These are phyloP conservation scores for Cryptosporidium viatorum DNA, from an alignment of 169 alveolate genomes.

Conservation along the genomic window DNA sequence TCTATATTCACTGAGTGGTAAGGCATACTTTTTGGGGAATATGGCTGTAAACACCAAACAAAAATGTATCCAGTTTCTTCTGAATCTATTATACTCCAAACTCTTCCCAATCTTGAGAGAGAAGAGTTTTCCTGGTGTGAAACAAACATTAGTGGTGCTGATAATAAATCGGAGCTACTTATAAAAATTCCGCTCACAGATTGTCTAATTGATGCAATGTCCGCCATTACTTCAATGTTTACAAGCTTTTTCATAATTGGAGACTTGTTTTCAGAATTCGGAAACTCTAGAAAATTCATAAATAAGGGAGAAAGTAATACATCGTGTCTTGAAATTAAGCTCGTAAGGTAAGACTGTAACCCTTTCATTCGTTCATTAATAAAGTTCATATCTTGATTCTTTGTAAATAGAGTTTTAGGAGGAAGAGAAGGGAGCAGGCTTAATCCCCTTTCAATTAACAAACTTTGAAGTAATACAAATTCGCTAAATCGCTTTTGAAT, in stretches of 20 bases:
- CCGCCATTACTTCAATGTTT: constrained; percentile 30
- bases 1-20: neutral
- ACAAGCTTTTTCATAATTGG: neutral
- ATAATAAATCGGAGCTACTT: neutral
- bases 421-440: constrained; percentile 59
- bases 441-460: constrained; percentile 45
- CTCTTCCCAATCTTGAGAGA: constrained; percentile 63
- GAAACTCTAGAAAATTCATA: constrained; percentile 41
- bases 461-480: constrained; percentile 38
- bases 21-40: neutral
- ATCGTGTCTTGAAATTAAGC: constrained; percentile 24
- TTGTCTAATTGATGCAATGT: constrained; percentile 25
- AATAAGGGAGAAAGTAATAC: constrained; percentile 39
- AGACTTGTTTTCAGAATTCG: neutral
- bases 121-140: constrained; percentile 59
- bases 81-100: constrained; percentile 72
- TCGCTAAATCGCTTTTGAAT: constrained; percentile 64
- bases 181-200: constrained; percentile 39
- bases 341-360: constrained; percentile 36
- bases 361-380: constrained; percentile 57
- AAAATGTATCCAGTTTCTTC: constrained; percentile 47
- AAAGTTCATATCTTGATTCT: constrained; percentile 40
- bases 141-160: constrained; percentile 22
- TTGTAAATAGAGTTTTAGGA: constrained; percentile 63
- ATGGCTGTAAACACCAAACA: constrained; percentile 32